Base-by-base conservation (phyloP, 441 rosid genomes). In the Erodium chrysanthum region DNA sequence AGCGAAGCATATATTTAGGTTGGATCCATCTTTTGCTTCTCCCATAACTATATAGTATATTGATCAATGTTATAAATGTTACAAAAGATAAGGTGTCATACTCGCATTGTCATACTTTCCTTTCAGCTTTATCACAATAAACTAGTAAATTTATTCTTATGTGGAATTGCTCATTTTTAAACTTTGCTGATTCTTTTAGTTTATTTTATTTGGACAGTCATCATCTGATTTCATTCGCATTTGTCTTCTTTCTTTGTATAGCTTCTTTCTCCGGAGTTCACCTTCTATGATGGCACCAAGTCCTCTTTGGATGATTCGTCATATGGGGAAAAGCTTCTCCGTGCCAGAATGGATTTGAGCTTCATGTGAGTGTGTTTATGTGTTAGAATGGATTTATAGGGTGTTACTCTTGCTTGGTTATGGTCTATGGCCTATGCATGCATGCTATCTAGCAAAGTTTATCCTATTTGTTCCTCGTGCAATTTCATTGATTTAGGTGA, bases 211-310 rank as follows among this genome's bases (percentile, higher is more conserved):
- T 15, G 5, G 56, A 48, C 20, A 48, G 20, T 48, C 20, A 42
- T 42, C n/a, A 31, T 42, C 70, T 48, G 48, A 68, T 65, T 66
- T 74, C 66, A 7, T 11, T 22, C 67, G 61, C 42, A 54, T 66
- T 77, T 66, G 58, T 15, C 42, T 35, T 52, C 21, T 37, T 69
- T 58, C 54, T 73, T 65, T 48, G 20, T 79, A 71, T 75, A 96
- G 99, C 88, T 96, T 73, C 86, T 96, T 75, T 85, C 97, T 78
- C 90, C 99, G 2, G 99, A 96, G 83, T 89, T 96, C 77, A 96
- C 96, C 12, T 96, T 96, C 82, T 96, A 84, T 81, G 99, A 96
- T 77, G 91, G 97, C 69, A 85, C 97, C 64, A 96, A 92, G 79
- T 90, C 98, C 66, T 83, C 88, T 73, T 71, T 96, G 67, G 96